Percentiles rank a stretch among this genome's conserved stretches.
Conservation (phyloP, 257 asterid genomes). For the Solanum chmielewskii region DNA sequence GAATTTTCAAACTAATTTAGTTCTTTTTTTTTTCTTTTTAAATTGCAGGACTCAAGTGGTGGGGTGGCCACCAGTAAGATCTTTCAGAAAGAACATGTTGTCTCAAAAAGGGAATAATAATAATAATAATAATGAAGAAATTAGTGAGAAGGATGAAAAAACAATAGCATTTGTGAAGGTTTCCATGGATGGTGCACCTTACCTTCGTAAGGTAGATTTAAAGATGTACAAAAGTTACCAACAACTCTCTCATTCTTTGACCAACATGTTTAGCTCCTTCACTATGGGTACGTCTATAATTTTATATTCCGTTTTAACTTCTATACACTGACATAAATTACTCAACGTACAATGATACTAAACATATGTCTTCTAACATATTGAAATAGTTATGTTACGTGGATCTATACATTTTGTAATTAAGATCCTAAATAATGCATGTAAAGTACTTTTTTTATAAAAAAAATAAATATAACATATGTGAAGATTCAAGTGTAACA, state of each 20-base stretch:
- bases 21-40: neutral
- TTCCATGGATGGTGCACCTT: conserved; percentile 46
- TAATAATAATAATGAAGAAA: neutral
- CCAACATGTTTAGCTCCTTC: conserved; percentile 38
- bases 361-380: neutral
- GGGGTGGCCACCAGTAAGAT: conserved; percentile 48
- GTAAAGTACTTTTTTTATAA: too few species aligned
- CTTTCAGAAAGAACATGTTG: conserved; percentile 32
- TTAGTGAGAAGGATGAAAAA: conserved; percentile 3
- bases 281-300: conserved; percentile 19
- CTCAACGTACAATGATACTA: neutral
- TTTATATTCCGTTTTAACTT: neutral
- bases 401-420: neutral
- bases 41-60: conserved; percentile 34
- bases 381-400: neutral
- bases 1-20: neutral
- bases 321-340: neutral
- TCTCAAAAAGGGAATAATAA: conserved; percentile 20
- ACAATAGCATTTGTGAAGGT: conserved; percentile 28
- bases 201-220: conserved; percentile 45
- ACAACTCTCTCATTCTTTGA: conserved; percentile 38
- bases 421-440: neutral
- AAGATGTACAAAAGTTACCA: conserved; percentile 31
- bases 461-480: too few species aligned
- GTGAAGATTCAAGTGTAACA: neutral